Conservation (phyloP, 2,329 filamentous ascomycete genomes). For the Sordariomycetes sp. region DNA sequence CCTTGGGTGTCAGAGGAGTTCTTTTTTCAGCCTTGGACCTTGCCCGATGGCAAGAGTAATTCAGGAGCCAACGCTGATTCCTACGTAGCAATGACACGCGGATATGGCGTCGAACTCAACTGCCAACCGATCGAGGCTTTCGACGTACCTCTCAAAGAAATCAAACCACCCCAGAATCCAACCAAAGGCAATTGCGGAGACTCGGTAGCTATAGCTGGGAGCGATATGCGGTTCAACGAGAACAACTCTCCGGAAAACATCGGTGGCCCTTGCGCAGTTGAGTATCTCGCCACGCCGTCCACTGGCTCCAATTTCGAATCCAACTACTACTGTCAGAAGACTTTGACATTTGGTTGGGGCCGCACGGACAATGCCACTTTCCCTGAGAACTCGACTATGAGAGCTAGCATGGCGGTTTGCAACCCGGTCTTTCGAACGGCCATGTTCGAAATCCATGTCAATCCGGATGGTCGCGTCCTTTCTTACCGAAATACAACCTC, state of each 20-base stretch:
- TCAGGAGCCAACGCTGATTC: too few species aligned
- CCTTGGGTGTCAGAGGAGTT: conserved; percentile 36
- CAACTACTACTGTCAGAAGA: conserved; percentile 10
- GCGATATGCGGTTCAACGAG: too few species aligned
- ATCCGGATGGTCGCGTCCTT: conserved; percentile 13
- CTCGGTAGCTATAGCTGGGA: neutral
- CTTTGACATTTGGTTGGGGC: conserved; percentile 13
- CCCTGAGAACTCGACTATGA: conserved; percentile 9
- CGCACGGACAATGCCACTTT: conserved; percentile 4
- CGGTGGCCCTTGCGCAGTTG: too few species aligned
- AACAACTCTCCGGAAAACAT: too few species aligned
- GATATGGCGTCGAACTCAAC: conserved; percentile 14
- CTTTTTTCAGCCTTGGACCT: conserved; percentile 37
- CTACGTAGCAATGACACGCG: conserved; percentile 13
- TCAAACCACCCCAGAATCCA: too few species aligned
- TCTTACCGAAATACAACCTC: conserved; percentile 8
- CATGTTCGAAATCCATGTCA: conserved; percentile 22
- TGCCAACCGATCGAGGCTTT: conserved; percentile 13
- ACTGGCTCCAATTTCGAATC: too few species aligned
- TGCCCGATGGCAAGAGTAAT: too few species aligned
- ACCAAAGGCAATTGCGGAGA: too few species aligned
- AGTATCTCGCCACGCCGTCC: neutral
- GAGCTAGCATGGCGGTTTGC: conserved; percentile 14
- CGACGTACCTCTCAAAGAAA: too few species aligned
- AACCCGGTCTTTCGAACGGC: conserved; percentile 17